Percentiles rank a stretch among this genome's conserved stretches.
These are phyloP conservation scores for Fistulina hepatica DNA, from an alignment of 1,284 basidiomycete genomes.

Conservation along the genomic window DNA sequence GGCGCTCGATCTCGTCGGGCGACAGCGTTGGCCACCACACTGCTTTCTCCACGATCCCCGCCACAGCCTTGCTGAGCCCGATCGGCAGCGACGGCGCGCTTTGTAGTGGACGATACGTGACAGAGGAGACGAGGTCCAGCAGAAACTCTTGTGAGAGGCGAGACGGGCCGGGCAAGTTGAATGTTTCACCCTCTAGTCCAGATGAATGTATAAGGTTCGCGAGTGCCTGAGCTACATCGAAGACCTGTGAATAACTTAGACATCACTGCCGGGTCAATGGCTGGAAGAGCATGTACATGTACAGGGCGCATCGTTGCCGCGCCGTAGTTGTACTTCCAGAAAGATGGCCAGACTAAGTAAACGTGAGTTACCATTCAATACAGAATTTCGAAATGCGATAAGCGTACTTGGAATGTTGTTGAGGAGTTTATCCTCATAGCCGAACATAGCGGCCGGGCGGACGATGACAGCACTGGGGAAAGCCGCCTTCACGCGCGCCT, in stretches of 20 bases:
- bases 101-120: conserved; percentile 69
- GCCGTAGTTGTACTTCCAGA: conserved; percentile 88
- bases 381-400: conserved; percentile 14
- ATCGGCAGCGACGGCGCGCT: conserved; percentile 73
- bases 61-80: conserved; percentile 53
- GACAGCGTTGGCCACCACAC: conserved; percentile 92
- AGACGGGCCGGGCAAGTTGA: conserved; percentile 84
- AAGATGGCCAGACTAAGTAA: conserved; percentile 76
- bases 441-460: conserved; percentile 79
- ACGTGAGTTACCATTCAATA: conserved; percentile 13
- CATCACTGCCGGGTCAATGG: conserved; percentile 6
- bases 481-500: conserved; percentile 75
- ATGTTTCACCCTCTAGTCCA: conserved; percentile 47
- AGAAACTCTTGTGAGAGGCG: conserved; percentile 82
- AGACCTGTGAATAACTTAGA: conserved; percentile 39
- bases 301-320: conserved; percentile 84
- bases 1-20: conserved; percentile 85
- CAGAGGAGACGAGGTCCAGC: conserved; percentile 68
- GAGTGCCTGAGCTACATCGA: conserved; percentile 91
- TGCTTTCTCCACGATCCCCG: conserved; percentile 52
- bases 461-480: conserved; percentile 90
- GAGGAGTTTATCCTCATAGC: conserved; percentile 90
- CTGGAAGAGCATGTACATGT: conserved; percentile 56
- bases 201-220: conserved; percentile 64
- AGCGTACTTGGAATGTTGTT: conserved; percentile 84